Evolutionary conservation across 768 basidiomycete species (phyloP), one percentile per base, ranked within the genome.

Genomic region (Mycena alexandri): DNA sequence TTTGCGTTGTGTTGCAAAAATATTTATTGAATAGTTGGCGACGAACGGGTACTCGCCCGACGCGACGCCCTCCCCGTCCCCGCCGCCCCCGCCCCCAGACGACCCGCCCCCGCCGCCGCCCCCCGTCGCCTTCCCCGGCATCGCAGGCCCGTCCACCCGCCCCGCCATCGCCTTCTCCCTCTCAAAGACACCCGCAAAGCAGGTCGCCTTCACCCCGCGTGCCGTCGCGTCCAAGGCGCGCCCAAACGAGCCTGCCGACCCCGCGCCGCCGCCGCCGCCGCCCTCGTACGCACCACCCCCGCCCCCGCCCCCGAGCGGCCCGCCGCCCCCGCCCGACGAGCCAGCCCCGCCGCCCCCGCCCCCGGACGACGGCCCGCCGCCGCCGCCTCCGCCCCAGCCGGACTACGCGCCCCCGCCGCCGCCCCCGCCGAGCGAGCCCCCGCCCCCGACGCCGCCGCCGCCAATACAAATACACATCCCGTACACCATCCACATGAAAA

Each of bases 351-450:
- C 71, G 12, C 71, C 73, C 13, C 71, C 75, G 12, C 68, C 70
- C 25, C 71, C 74, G 44, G 63, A 74, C 17, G 63, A 71, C 29
- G 69, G 67, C 14, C 53, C 73, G 24, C 67, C 70, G 47, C 73
- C 78, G 13, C 72, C 76, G 19, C 80, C 77, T 46, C 74, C 72
- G 11, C 76, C 77, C 3, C 29, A 29, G 9, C 69, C 77, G 52
- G 71, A 69, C 14, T 48, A 50, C 42, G 77, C 82, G 5, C 79
- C 81, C 1, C 76, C 79, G 12, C 78, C 82, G 7, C 78, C 83
- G 46, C 77, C 82, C 25, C 77, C 81, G 0, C 82, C 82, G 0
- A 16, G 43, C 14, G 80, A 80, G 0, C 78, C 78, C 0, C 80
- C 79, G 16, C 79, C 78, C 6, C 75, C 65, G 70, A 78, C 71